Evolutionary conservation across 1,284 basidiomycete genomes (phyloP).

Genomic region (Chondrostereum purpureum): DNA sequence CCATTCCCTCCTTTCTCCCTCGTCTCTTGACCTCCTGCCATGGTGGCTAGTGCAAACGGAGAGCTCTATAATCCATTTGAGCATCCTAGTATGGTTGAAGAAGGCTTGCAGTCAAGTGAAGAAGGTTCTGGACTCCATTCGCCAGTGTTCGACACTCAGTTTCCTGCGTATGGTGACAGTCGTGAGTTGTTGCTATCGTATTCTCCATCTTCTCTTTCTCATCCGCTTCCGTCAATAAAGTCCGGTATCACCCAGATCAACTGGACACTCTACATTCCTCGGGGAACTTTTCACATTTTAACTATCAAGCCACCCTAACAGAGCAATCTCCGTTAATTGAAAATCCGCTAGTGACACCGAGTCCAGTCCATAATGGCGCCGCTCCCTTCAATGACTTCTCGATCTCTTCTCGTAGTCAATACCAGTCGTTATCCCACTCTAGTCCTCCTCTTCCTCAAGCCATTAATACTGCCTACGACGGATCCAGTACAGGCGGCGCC

Average conservation of each 20-base stretch:
- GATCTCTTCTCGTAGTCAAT: slow-evolving; percentile 34
- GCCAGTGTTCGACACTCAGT: slow-evolving; percentile 50
- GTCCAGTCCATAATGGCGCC: slow-evolving; percentile 26
- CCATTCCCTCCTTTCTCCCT: slow-evolving; percentile 12
- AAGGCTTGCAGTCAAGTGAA: slow-evolving; percentile 63
- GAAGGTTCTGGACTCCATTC: slow-evolving; percentile 67
- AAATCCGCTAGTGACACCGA: slow-evolving; percentile 33
- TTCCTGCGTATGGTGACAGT: slow-evolving; percentile 38
- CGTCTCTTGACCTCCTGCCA: slow-evolving; percentile 22
- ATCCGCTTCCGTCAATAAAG: slow-evolving; percentile 47
- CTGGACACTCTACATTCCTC: slow-evolving; percentile 41
- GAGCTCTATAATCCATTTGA: slow-evolving; percentile 53
- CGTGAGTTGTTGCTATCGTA: slow-evolving; percentile 39
- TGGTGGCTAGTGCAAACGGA: slow-evolving; percentile 47
- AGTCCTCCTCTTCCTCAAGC: slow-evolving; percentile 27
- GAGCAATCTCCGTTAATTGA: slow-evolving; percentile 41
- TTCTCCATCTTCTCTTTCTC: slow-evolving; percentile 29
- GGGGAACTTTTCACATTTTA: slow-evolving; percentile 41
- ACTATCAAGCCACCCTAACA: slow-evolving; percentile 31
- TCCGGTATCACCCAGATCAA: slow-evolving; percentile 59
- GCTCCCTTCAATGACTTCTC: slow-evolving; percentile 26
- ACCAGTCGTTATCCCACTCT: slow-evolving; percentile 33
- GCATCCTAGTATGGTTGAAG: slow-evolving; percentile 43
- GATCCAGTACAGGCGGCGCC: slow-evolving; percentile 23
- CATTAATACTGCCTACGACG: neutral